phyloP scores from a whole-genome alignment of 495 filamentous ascomycete genomes.

The Podospora comata region DNA sequence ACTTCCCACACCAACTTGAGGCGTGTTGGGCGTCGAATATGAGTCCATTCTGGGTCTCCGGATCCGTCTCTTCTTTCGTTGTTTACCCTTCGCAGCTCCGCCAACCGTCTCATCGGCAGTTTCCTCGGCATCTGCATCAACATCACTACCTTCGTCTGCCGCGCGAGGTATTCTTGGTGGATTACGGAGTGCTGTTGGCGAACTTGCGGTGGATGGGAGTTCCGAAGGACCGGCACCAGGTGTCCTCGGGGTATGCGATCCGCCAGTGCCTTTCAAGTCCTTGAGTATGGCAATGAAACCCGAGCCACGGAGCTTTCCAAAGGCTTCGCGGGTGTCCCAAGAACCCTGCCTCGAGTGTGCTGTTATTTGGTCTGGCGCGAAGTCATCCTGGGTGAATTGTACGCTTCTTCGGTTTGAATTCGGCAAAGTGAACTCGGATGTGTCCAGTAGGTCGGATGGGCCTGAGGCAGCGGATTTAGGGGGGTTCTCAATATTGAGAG shows the following conservation, averaged over 20 bases:
- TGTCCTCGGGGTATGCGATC: conserved; percentile 46
- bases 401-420: conserved; percentile 46
- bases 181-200: conserved; percentile 46
- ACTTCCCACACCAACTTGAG: conserved; percentile 26
- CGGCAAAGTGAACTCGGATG: conserved; percentile 25
- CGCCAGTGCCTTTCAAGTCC: conserved; percentile 50
- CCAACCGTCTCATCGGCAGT: conserved; percentile 55
- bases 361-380: conserved; percentile 38
- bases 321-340: conserved; percentile 55
- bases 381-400: conserved; percentile 58
- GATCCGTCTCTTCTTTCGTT: conserved; percentile 54
- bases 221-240: conserved; percentile 26
- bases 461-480: conserved; percentile 8
- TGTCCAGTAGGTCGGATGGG: conserved; percentile 10
- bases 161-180: conserved; percentile 44
- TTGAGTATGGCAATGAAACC: conserved; percentile 68
- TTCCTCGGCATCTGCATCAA: conserved; percentile 74
- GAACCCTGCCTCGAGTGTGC: conserved; percentile 55
- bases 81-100: conserved; percentile 40
- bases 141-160: conserved; percentile 60
- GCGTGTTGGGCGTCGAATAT: conserved; percentile 41
- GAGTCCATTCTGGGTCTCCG: conserved; percentile 49
- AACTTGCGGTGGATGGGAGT: conserved; percentile 41
- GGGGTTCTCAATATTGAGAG: conserved; percentile 16
- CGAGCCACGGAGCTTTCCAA: conserved; percentile 53